Conservation (phyloP, 805 yeast genomes). For the Candida sanyiensis region DNA sequence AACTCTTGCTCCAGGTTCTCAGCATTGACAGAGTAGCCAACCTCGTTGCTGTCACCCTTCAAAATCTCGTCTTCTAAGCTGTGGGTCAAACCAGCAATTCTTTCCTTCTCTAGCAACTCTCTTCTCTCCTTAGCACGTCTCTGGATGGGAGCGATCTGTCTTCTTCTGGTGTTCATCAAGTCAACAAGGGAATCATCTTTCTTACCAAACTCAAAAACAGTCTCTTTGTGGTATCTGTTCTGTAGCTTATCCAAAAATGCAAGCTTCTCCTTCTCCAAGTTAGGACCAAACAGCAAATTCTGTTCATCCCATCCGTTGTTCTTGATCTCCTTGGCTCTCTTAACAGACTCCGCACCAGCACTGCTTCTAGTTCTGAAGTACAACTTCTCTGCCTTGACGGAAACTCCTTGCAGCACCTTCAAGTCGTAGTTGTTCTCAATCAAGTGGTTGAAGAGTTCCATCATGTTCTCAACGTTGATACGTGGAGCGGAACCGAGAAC, state of each 20-base stretch:
- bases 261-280: slow-evolving; percentile 67
- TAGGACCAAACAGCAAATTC: slow-evolving; percentile 72
- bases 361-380: slow-evolving; percentile 80
- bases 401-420: slow-evolving; percentile 56
- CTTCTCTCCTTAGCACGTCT: slow-evolving; percentile 65
- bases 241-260: slow-evolving; percentile 65
- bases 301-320: slow-evolving; percentile 85
- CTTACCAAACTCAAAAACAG: slow-evolving; percentile 86
- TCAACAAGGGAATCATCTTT: slow-evolving; percentile 64
- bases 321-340: slow-evolving; percentile 74
- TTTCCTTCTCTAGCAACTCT: slow-evolving; percentile 64
- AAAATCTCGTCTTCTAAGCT: slow-evolving; percentile 68
- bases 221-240: slow-evolving; percentile 70
- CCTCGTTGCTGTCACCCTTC: slow-evolving; percentile 43
- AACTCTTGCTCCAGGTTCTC: slow-evolving; percentile 34
- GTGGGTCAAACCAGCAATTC: slow-evolving; percentile 69
- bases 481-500: slow-evolving; percentile 84
- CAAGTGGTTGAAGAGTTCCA: slow-evolving; percentile 64
- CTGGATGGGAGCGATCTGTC: slow-evolving; percentile 85
- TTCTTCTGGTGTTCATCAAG: slow-evolving; percentile 81
- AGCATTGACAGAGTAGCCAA: slow-evolving; percentile 42
- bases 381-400: slow-evolving; percentile 81
- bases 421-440: slow-evolving; percentile 65
- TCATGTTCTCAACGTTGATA: slow-evolving; percentile 56
- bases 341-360: slow-evolving; percentile 82